Conservation (phyloP, 108 stramenopile species). For the Cyclotella sp. region DNA sequence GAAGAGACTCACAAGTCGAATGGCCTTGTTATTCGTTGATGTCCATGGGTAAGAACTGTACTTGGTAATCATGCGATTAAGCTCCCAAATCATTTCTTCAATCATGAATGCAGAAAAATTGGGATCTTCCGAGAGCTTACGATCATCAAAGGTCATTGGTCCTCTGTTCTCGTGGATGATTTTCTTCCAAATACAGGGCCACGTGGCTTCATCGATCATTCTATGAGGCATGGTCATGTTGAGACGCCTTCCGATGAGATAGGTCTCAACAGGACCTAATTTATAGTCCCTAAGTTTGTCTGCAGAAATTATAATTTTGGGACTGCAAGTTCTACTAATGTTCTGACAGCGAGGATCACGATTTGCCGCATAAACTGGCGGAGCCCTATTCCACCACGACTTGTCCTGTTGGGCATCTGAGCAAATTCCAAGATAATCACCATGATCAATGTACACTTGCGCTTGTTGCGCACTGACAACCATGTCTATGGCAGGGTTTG, state of each 20-base stretch:
- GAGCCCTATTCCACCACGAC: background rate
- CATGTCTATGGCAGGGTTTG: background rate
- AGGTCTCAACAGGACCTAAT: background rate
- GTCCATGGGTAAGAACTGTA: constrained; percentile 6
- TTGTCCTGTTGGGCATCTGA: background rate
- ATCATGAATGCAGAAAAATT: constrained; percentile 5
- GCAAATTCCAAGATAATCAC: background rate
- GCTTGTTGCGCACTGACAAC: background rate
- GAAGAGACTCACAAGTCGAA: constrained; percentile 9
- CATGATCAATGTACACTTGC: background rate
- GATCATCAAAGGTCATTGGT: background rate
- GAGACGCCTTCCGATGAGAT: background rate
- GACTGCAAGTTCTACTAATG: background rate
- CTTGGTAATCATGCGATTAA: constrained; percentile 24
- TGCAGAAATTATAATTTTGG: background rate
- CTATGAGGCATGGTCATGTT: too few relatives aligned
- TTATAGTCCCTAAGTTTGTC: background rate
- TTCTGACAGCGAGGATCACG: background rate
- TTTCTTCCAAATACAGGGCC: background rate
- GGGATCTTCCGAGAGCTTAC: background rate
- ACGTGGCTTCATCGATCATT: background rate
- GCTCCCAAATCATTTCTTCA: constrained; percentile 11
- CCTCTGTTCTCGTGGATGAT: background rate
- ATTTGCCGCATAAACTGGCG: too few relatives aligned
- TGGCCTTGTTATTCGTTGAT: background rate